phyloP scores from a whole-genome alignment of 306 rosid species.

The Cicer yamashitae region DNA sequence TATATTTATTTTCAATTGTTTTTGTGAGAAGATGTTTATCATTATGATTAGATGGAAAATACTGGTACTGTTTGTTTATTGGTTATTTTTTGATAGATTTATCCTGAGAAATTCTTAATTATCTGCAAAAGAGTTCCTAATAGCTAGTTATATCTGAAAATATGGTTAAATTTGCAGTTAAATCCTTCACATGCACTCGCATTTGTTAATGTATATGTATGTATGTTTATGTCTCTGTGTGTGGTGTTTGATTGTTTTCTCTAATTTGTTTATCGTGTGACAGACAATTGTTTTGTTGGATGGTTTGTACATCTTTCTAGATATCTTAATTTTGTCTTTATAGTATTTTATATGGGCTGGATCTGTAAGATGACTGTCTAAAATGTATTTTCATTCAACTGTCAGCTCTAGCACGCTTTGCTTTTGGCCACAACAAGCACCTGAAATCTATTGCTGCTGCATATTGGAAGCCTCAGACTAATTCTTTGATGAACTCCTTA shows the following conservation, averaged over 20 bases:
- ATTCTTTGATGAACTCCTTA: slow-evolving; percentile 74
- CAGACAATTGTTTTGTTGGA: neutral
- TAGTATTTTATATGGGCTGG: neutral
- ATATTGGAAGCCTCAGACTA: slow-evolving; percentile 89
- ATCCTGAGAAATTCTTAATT: slow-evolving; percentile 9
- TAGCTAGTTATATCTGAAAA: slow-evolving; percentile 19
- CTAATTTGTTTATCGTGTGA: slow-evolving; percentile 3
- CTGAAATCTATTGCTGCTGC: slow-evolving; percentile 94
- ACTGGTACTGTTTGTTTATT: neutral
- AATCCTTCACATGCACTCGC: neutral
- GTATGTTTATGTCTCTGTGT: neutral
- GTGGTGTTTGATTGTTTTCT: neutral
- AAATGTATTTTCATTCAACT: slow-evolving; percentile 31
- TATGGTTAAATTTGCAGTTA: slow-evolving; percentile 15
- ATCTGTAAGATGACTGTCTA: slow-evolving; percentile 19
- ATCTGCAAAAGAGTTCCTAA: slow-evolving; percentile 9
- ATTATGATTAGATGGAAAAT: slow-evolving; percentile 28
- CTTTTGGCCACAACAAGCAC: slow-evolving; percentile 95
- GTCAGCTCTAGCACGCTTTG: slow-evolving; percentile 89
- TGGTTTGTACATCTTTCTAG: slow-evolving; percentile 6
- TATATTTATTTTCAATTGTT: slow-evolving; percentile 21
- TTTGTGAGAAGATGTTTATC: slow-evolving; percentile 8
- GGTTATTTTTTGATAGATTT: neutral
- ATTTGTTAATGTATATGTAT: neutral
- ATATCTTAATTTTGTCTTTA: neutral